A percentile compares a stretch with the other conserved stretches of the same genome.
Evolutionary conservation across 768 basidiomycete species (phyloP).

Genomic region (Dictyophora rubrovolvata): DNA sequence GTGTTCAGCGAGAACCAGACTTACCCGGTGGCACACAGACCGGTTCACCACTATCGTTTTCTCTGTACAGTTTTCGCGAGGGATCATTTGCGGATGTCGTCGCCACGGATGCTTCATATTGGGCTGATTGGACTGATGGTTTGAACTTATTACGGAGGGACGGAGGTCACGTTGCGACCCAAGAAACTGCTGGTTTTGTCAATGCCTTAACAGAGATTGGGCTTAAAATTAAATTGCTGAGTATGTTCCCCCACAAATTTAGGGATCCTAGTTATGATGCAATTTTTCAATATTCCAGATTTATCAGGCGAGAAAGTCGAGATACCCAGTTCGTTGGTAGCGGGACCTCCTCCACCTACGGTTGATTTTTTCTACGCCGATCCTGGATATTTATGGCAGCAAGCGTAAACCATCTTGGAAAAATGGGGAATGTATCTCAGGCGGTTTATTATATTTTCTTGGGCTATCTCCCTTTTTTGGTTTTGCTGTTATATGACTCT

Average conservation of each 20-base stretch:
- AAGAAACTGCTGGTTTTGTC: slow-evolving; percentile 80
- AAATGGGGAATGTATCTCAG: background rate
- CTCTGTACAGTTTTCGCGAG: slow-evolving; percentile 52
- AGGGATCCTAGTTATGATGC: background rate
- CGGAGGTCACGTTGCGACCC: slow-evolving; percentile 73
- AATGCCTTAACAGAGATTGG: slow-evolving; percentile 85
- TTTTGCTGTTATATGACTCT: too few species aligned
- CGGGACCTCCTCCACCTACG: slow-evolving; percentile 72
- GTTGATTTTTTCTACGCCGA: slow-evolving; percentile 85
- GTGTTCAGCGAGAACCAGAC: slow-evolving; percentile 42
- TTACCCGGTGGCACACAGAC: slow-evolving; percentile 39
- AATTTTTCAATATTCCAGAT: slow-evolving; percentile 28
- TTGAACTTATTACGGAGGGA: slow-evolving; percentile 78
- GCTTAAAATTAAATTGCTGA: slow-evolving; percentile 80
- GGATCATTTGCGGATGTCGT: slow-evolving; percentile 70
- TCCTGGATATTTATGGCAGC: slow-evolving; percentile 10
- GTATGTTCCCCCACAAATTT: slow-evolving; percentile 29
- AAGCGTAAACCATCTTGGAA: background rate
- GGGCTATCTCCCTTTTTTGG: too few species aligned
- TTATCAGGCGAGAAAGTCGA: slow-evolving; percentile 83
- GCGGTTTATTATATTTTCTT: background rate
- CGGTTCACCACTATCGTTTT: slow-evolving; percentile 69
- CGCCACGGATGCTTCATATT: slow-evolving; percentile 65
- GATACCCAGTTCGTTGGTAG: slow-evolving; percentile 67
- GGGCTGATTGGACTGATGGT: slow-evolving; percentile 94